A percentile compares a stretch with the other conserved stretches of the same genome.
These are phyloP conservation scores for Adenanthera pavonina DNA, from an alignment of 306 rosid genomes.

Conservation along the genomic window DNA sequence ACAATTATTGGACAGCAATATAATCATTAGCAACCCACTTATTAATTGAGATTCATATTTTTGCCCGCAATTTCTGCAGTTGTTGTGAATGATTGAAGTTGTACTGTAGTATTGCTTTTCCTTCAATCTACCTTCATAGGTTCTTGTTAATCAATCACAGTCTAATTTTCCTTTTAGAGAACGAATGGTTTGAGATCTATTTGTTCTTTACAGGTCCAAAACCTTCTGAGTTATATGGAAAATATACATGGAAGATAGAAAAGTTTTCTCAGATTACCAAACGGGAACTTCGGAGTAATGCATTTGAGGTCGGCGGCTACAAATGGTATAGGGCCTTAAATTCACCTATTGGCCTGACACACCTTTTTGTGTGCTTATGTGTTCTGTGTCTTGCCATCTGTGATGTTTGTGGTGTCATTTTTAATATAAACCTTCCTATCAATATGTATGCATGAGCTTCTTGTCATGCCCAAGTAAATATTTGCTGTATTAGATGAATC, in stretches of 20 bases:
- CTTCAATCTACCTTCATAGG: slow-evolving; percentile 15
- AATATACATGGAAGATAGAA: slow-evolving; percentile 97
- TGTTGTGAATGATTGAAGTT: slow-evolving; percentile 15
- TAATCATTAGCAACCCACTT: background rate
- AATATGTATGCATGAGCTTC: slow-evolving; percentile 30
- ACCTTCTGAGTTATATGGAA: slow-evolving; percentile 86
- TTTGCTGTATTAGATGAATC: background rate
- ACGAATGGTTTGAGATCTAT: slow-evolving; percentile 8
- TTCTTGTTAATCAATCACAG: slow-evolving; percentile 24
- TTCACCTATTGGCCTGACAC: slow-evolving; percentile 15
- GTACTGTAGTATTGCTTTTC: slow-evolving; percentile 14
- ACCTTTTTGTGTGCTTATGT: slow-evolving; percentile 5
- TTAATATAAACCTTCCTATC: slow-evolving; percentile 8
- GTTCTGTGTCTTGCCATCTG: slow-evolving; percentile 7
- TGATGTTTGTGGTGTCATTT: slow-evolving; percentile 17
- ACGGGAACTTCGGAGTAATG: slow-evolving; percentile 95
- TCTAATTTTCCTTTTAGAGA: slow-evolving; percentile 4
- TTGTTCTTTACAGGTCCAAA: slow-evolving; percentile 64
- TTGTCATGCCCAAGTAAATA: slow-evolving; percentile 24
- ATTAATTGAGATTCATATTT: background rate
- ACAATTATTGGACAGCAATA: background rate
- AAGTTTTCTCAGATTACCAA: slow-evolving; percentile 95
- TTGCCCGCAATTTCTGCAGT: background rate
- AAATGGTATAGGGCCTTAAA: slow-evolving; percentile 73
- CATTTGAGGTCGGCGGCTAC: slow-evolving; percentile 96